Evolutionary conservation across 176 grass and related monocot genomes (phyloP), one percentile per base, ranked within the genome.

Genomic region (Carex scoparia): DNA sequence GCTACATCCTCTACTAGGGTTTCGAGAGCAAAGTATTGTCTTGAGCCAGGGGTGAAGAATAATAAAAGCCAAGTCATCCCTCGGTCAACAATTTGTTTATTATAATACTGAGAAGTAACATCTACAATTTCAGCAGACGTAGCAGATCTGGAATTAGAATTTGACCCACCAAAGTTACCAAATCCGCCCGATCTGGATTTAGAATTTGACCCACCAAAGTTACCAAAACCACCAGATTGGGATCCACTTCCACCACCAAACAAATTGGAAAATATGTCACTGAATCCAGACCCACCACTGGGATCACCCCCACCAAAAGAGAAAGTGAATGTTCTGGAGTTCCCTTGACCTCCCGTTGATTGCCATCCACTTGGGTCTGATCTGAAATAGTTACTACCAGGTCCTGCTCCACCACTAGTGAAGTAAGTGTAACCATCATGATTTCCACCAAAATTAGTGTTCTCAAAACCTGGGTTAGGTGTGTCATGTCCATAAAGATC

Each of bases 401-500:
- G 54, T 48, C 85, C 79, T 13, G 89, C 81, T 54, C 91, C 91
- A 83, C 89, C 89, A 72, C 56, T 86, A 46, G 87, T 90, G 85
- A 91, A 98, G 84, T 92, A 84, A 56, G 90, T 88, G 83, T 91
- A 85, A 64, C 94, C 87, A 38, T 90, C 86, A 79, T 27, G 87
- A 56, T 87, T 92, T 68, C 64, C 81, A 28, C 89, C 86, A 83
- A 30, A 85, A 55, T 87, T 92, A 66, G 48, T 60, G 23, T 83
- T 83, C 58, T 91, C 89, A 85, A 93, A 93, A 65, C 83, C 89
- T 57, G 84, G 83, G 54, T 90, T 93, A 56, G 86, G 87, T 15
- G 91, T 95, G 65, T 93, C 95, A 90, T 98, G 89, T 85, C 93
- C 89, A 2, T 94, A 95, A 16, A 98, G 79, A 80, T 98, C 95